Percentiles rank a stretch among this genome's conserved stretches.
Evolutionary conservation across 768 basidiomycete species (phyloP).

Genomic region (Russula emetica): DNA sequence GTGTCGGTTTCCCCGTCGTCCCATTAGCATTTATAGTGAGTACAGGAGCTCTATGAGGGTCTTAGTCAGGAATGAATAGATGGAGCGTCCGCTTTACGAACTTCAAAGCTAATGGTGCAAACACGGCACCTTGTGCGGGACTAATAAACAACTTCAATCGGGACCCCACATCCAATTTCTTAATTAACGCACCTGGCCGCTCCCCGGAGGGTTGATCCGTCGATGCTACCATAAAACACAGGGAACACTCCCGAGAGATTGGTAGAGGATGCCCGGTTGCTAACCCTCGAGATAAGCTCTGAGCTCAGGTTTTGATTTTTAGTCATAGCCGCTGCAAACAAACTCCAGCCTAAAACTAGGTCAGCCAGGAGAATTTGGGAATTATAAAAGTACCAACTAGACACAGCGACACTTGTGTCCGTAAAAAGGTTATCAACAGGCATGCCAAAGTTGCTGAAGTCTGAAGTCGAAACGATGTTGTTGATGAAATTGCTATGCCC

Average conservation of each 20-base stretch:
- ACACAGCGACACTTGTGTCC: background rate
- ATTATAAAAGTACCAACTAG: background rate
- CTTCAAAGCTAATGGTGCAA: constrained; percentile 29
- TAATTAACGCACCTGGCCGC: constrained; percentile 13
- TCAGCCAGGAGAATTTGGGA: background rate
- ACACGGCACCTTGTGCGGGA: constrained; percentile 29
- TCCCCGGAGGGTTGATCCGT: constrained; percentile 5
- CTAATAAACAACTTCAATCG: constrained; percentile 12
- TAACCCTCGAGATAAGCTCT: constrained; percentile 12
- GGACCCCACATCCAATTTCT: too few relatives aligned
- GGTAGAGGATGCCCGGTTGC: too few relatives aligned
- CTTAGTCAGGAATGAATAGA: background rate
- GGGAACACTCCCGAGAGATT: constrained; percentile 17
- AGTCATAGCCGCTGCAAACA: constrained; percentile 16
- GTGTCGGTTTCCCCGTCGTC: too few relatives aligned
- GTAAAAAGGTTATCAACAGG: constrained; percentile 15
- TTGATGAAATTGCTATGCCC: constrained; percentile 8
- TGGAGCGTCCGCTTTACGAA: constrained; percentile 5
- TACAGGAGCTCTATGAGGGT: constrained; percentile 2
- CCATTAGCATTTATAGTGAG: too few relatives aligned
- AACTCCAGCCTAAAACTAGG: constrained; percentile 6
- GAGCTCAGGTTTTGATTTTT: background rate
- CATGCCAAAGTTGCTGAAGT: constrained; percentile 10
- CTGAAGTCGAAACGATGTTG: background rate
- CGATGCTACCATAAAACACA: background rate